Conservation (phyloP, 345 rosid genomes). For the Erodium maritimum region DNA sequence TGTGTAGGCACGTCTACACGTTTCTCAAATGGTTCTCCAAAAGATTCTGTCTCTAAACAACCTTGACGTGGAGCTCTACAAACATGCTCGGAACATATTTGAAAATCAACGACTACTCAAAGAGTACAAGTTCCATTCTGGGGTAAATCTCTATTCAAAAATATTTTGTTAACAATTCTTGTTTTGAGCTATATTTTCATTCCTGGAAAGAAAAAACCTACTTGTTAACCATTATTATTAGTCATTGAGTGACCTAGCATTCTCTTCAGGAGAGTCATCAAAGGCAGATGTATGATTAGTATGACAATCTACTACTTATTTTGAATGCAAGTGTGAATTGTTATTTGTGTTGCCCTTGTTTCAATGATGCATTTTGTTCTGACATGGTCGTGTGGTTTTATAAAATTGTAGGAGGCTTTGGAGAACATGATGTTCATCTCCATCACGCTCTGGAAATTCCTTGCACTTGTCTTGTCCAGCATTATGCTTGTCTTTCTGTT, state of each 20-base stretch:
- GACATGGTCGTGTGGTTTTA: not conserved
- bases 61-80: slow-evolving; percentile 73
- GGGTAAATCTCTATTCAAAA: slow-evolving; percentile 16
- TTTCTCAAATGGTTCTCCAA: slow-evolving; percentile 40
- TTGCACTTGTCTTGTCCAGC: slow-evolving; percentile 25
- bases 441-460: slow-evolving; percentile 27
- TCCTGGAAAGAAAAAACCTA: not conserved
- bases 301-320: no score
- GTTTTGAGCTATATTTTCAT: no score
- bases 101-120: slow-evolving; percentile 39
- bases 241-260: no score
- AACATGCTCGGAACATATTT: slow-evolving; percentile 61
- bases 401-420: slow-evolving; percentile 39
- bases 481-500: no score
- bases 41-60: slow-evolving; percentile 56
- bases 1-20: slow-evolving; percentile 50
- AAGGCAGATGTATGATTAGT: no score
- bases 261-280: no score
- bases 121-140: slow-evolving; percentile 10
- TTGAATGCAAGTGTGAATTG: no score
- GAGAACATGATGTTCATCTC: slow-evolving; percentile 23
- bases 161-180: not conserved
- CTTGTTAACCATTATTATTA: no score
- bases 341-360: no score
- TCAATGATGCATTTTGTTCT: not conserved